Conservation (phyloP, 2,329 filamentous ascomycete species). For the Penicillium sp. region DNA sequence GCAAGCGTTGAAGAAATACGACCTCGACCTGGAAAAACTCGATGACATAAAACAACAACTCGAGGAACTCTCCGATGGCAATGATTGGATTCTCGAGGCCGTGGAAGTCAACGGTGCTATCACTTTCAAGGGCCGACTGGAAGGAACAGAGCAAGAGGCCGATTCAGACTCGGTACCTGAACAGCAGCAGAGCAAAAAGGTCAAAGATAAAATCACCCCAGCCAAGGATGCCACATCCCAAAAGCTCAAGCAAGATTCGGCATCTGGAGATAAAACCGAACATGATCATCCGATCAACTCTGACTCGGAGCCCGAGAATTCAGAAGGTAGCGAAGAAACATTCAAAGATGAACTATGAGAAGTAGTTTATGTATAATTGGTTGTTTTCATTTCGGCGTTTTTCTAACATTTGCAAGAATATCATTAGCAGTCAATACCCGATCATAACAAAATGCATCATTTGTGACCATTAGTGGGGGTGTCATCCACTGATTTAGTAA, state of each 20-base stretch:
- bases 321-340: conserved; percentile 38
- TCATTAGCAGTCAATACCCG: background rate
- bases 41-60: conserved; percentile 69
- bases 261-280: conserved; percentile 4
- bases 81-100: conserved; percentile 78
- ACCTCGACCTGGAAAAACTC: conserved; percentile 65
- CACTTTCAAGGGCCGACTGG: conserved; percentile 69
- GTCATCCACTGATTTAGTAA: background rate
- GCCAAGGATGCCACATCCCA: conserved; percentile 20
- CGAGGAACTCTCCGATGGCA: conserved; percentile 66
- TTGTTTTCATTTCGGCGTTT: background rate
- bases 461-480: too few species aligned
- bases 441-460: background rate
- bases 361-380: background rate
- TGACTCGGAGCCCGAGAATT: conserved; percentile 4
- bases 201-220: conserved; percentile 12
- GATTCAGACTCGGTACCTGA: background rate
- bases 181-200: conserved; percentile 14
- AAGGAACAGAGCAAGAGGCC: conserved; percentile 51
- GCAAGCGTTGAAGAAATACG: conserved; percentile 67
- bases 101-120: conserved; percentile 66
- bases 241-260: conserved; percentile 23
- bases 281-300: conserved; percentile 2
- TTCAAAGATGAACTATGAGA: conserved; percentile 41
- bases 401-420: background rate